Base-by-base conservation (phyloP, 1,284 basidiomycete genomes). In the Ceratobasidium sp. region DNA sequence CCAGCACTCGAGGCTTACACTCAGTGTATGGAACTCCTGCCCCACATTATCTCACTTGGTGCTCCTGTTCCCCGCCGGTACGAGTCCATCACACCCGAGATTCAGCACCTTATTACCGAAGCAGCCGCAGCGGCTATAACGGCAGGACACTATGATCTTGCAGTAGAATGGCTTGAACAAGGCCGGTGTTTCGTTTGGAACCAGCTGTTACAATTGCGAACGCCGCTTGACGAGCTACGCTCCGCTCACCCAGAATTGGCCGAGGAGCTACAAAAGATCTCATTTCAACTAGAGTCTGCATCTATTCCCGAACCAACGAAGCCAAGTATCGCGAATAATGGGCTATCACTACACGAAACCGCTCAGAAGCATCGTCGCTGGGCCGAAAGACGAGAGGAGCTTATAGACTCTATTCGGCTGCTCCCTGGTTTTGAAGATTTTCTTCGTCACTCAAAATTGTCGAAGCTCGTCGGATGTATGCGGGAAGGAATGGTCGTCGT, bases 191-290 rank as follows among this genome's bases (percentile, higher is more conserved):
- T 56, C 55, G 55, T 56, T 6, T 56, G 18, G 55, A 20, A 20
- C n/a, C 55, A 56, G 46, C 40, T 58, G 39, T 39, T 70, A 6
- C 28, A 70, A 23, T 33, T 70, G 3, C 68, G 68, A 3, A 56
- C 55, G 18, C 55, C 55, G n/a, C n/a, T 7, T 20, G 55, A 56
- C 26, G 55, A 56, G n/a, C 55, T 56, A 56, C 26, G 7, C 18
- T 5, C 20, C n/a, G 55, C n/a, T 6, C 20, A 56, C 55, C 55
- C 55, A 20, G 55, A 56, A 20, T 5, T 56, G 18, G 55, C 55
- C 26, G 20, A n/a, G 18, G 55, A 56, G 55, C 26, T 56, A 6
- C 18, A 56, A 56, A 7, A 20, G 55, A 20, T 56, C 6, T n/a
- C 26, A 7, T 56, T 5, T 28, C 20, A 20, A 20, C 55, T 56